A percentile compares a stretch with the other conserved stretches of the same genome.
phyloP scores from a whole-genome alignment of 2,329 filamentous ascomycete species.

The Exophiala spinifera region DNA sequence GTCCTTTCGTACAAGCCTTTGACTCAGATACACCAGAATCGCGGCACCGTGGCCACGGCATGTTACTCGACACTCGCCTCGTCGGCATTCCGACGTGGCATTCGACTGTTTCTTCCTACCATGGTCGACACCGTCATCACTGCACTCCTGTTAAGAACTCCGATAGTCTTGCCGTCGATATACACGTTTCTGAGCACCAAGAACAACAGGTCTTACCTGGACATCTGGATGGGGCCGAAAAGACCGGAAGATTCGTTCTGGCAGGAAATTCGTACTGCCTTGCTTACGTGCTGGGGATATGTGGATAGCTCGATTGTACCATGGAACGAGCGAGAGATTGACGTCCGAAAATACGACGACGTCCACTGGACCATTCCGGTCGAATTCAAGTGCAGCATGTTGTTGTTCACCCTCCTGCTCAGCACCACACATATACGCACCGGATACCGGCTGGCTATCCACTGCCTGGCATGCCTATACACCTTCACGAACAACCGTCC shows the following conservation, averaged over 20 bases:
- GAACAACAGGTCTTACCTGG: neutral
- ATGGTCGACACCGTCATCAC: conserved; percentile 3
- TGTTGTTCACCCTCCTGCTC: conserved; percentile 51
- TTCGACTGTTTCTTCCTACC: conserved; percentile 7
- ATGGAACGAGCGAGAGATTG: neutral
- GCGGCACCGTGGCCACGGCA: neutral
- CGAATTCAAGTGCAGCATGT: conserved; percentile 62
- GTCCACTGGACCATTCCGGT: conserved; percentile 63
- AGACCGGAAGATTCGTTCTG: neutral
- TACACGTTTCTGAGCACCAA: neutral
- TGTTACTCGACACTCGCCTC: conserved; percentile 3
- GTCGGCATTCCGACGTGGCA: conserved; percentile 9
- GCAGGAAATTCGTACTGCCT: neutral
- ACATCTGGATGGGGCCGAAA: conserved; percentile 1
- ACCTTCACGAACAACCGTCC: conserved; percentile 51
- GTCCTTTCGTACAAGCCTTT: conserved; percentile 32
- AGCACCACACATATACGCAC: conserved; percentile 54
- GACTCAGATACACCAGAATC: conserved; percentile 1
- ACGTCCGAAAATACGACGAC: conserved; percentile 46
- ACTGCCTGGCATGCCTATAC: conserved; percentile 56
- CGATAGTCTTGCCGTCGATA: neutral
- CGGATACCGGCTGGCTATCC: conserved; percentile 54
- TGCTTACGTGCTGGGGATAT: conserved; percentile 1
- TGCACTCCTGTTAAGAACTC: neutral
- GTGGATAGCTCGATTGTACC: neutral